Evolutionary conservation across 2,329 filamentous ascomycete species (phyloP).

Genomic region (Aspergillus alliaceus): DNA sequence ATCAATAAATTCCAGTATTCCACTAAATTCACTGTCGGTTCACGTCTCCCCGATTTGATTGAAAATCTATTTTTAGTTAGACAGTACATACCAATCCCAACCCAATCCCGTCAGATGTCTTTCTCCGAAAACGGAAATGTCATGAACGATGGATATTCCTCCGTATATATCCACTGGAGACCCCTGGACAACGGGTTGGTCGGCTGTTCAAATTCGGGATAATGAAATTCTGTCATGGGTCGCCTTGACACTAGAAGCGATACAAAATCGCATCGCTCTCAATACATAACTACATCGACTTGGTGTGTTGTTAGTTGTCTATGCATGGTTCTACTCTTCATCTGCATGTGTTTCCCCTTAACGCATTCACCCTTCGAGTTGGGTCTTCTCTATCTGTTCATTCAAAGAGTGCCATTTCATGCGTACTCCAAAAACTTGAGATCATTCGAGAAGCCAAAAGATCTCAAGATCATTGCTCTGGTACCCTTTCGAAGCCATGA

Average conservation of each 20-base stretch:
- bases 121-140: slow-evolving; percentile 7
- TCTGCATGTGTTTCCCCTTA: slow-evolving; percentile 18
- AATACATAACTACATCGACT: slow-evolving; percentile 19
- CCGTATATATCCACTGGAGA: no score
- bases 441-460: slow-evolving; percentile 33
- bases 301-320: slow-evolving; percentile 26
- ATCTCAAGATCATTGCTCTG: slow-evolving; percentile 39
- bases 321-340: slow-evolving; percentile 20
- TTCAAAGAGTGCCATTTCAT: slow-evolving; percentile 28
- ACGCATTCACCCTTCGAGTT: slow-evolving; percentile 21
- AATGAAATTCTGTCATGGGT: slow-evolving; percentile 21
- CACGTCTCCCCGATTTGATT: no score
- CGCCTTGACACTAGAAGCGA: slow-evolving; percentile 15
- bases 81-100: no score
- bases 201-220: background rate
- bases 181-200: no score
- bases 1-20: no score
- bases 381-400: slow-evolving; percentile 19
- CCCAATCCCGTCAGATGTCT: no score
- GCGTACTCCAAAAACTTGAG: slow-evolving; percentile 28
- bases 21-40: no score
- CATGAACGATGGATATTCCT: no score
- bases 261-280: slow-evolving; percentile 24
- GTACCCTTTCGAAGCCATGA: slow-evolving; percentile 39
- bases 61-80: no score